Conservation (phyloP, 148 eudicot species). For the Arbutus unedo region DNA sequence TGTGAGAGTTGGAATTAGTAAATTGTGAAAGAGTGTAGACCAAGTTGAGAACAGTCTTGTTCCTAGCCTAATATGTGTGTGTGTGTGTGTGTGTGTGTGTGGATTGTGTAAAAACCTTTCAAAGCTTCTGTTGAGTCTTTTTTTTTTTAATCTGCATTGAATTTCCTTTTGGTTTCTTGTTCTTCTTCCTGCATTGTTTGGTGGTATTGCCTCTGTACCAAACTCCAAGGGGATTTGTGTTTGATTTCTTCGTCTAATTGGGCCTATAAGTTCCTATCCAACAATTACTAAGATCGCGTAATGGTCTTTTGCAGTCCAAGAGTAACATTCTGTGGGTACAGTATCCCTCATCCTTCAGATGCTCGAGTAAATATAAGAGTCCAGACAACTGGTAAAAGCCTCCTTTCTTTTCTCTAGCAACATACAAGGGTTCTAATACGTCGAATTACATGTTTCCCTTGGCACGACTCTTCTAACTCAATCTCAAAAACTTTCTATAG, state of each 20-base stretch:
- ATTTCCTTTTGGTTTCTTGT: not conserved
- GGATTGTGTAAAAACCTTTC: not conserved
- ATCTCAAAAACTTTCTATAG: not conserved
- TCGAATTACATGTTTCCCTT: not conserved
- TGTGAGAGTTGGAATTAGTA: conserved; percentile 1
- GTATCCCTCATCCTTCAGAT: conserved; percentile 97
- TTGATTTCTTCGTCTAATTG: not conserved
- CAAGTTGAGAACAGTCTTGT: not conserved
- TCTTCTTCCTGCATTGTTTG: not conserved
- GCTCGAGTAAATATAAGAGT: conserved; percentile 84
- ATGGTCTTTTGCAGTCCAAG: conserved; percentile 62
- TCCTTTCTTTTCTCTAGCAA: not conserved
- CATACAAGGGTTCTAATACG: not conserved
- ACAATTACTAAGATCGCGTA: not conserved
- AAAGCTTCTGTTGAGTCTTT: not conserved
- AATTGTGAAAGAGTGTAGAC: not conserved
- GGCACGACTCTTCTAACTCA: not conserved
- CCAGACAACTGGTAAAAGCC: conserved; percentile 76
- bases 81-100: too few species aligned
- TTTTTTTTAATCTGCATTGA: not conserved
- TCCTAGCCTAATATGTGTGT: not conserved
- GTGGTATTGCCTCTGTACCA: not conserved
- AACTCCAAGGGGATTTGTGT: not conserved
- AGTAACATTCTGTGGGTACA: conserved; percentile 81
- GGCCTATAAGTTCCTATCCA: not conserved